Base-by-base conservation (phyloP, 352 stramenopile genomes). In the Pythium myriotylum region DNA sequence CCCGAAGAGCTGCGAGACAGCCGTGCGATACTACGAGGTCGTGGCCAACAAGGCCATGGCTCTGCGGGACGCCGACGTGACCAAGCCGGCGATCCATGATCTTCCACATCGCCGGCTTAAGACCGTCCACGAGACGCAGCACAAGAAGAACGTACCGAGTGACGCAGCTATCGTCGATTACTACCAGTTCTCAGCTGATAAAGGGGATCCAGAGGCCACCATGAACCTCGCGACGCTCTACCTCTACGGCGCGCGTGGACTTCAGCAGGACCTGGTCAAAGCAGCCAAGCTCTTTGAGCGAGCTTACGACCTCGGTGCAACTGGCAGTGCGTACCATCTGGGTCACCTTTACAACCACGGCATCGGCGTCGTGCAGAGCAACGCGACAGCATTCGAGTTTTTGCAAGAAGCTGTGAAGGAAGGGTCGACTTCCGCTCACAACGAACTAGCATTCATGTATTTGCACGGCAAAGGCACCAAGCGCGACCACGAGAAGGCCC, bases 11-110 rank as follows among this genome's bases (percentile, higher is more conserved):
- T 97, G 90, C 62, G 85, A 96, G 55, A 82, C 61, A 1, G 86
- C 88, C 1, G 78, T 95, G 54, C 81, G 84, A 9, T 96, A 96
- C 77, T 97, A 97, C 59, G 87, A 96, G 68, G 74, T 89, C 24
- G 90, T 84, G 26, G 88, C 90, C 19, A 91, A 96, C 63, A 76
- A 80, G 43, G 90, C 84, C 5, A 73, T 93, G 35, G 64, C 76
- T 23, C 73, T 89, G 46, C 74, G 86, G 13, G 79, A 95, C 40
- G 59, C 66, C 29, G 81, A 89, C 49, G 52, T 68, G 8, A 88
- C 64, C 51, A 68, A 78, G 27, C 80, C 85, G 4, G 84, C 72
- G 58, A 77, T 94, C 49, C 80, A 90, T 68, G 86, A 92, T 48
- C 63, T 90, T 46, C 78, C 80, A 13, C 77, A 90, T 29, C 81